Conservation (phyloP, 306 rosid genomes). For the Vicia villosa region DNA sequence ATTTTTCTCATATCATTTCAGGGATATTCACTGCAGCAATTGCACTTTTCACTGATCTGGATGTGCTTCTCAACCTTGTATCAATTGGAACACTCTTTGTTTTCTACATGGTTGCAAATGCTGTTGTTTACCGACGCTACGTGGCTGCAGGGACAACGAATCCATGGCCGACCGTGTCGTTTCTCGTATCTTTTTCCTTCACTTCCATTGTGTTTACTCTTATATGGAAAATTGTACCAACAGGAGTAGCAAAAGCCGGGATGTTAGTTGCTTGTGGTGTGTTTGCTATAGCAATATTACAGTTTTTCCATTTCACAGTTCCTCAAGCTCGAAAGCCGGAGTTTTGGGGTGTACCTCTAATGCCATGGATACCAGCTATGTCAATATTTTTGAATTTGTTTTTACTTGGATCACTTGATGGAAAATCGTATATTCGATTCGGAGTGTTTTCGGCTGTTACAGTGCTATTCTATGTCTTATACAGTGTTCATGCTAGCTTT, state of each 20-base stretch:
- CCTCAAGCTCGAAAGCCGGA: conserved; percentile 84
- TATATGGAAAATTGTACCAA: conserved; percentile 63
- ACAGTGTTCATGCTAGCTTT: conserved; percentile 87
- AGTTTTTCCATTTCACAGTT: conserved; percentile 68
- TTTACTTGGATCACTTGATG: conserved; percentile 69
- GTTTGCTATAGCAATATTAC: conserved; percentile 51
- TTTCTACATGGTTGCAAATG: conserved; percentile 97
- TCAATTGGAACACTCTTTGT: conserved; percentile 95
- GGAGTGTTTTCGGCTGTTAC: conserved; percentile 67
- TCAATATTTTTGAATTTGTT: conserved; percentile 83
- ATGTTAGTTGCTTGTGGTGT: conserved; percentile 56
- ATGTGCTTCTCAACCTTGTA: conserved; percentile 74
- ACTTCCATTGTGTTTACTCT: conserved; percentile 68
- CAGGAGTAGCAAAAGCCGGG: conserved; percentile 55
- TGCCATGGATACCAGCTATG: conserved; percentile 92
- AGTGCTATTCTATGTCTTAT: conserved; percentile 69
- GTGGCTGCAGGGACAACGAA: conserved; percentile 68
- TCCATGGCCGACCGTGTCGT: conserved; percentile 88
- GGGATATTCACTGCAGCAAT: conserved; percentile 87
- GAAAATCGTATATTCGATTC: conserved; percentile 75
- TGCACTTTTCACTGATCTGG: conserved; percentile 79
- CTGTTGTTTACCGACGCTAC: conserved; percentile 82
- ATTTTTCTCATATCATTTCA: conserved; percentile 50
- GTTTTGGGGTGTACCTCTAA: conserved; percentile 93
- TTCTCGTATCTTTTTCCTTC: conserved; percentile 66